These are phyloP conservation scores for Pseudofabraea citricarpa DNA, from an alignment of 2,329 filamentous ascomycete genomes.

Conservation along the genomic window DNA sequence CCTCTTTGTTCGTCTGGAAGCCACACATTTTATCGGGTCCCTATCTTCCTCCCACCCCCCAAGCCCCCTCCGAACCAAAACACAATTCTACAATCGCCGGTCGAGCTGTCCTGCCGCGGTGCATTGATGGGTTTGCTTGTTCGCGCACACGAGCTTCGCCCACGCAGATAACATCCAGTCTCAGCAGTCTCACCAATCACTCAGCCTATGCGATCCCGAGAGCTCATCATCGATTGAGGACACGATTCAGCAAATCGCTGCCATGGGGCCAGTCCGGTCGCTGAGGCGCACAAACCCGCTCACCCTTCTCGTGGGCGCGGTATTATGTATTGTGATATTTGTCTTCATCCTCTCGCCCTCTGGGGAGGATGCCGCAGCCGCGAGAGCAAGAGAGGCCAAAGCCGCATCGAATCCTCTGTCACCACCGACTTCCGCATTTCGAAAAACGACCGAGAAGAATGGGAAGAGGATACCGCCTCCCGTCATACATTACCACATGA, in stretches of 20 bases:
- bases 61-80: not conserved
- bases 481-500: conserved; percentile 89
- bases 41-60: too few relatives aligned
- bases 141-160: conserved; percentile 5
- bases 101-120: not conserved
- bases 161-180: not conserved
- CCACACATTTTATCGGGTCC: too few relatives aligned
- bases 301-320: conserved; percentile 65
- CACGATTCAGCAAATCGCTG: conserved; percentile 17
- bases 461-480: conserved; percentile 64
- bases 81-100: not conserved
- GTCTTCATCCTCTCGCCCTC: conserved; percentile 55
- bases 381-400: conserved; percentile 45
- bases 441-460: conserved; percentile 57
- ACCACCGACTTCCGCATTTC: conserved; percentile 69
- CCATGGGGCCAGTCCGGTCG: conserved; percentile 60
- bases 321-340: conserved; percentile 69
- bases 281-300: conserved; percentile 77
- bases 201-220: conserved; percentile 18
- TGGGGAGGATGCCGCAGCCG: conserved; percentile 39
- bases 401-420: conserved; percentile 66
- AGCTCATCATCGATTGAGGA: conserved; percentile 21
- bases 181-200: not conserved
- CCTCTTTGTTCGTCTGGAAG: too few relatives aligned
- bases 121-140: conserved; percentile 1